A percentile compares a stretch with the other conserved stretches of the same genome.
phyloP scores from a whole-genome alignment of 257 asterid species.

The Rauvolfia tetraphylla region DNA sequence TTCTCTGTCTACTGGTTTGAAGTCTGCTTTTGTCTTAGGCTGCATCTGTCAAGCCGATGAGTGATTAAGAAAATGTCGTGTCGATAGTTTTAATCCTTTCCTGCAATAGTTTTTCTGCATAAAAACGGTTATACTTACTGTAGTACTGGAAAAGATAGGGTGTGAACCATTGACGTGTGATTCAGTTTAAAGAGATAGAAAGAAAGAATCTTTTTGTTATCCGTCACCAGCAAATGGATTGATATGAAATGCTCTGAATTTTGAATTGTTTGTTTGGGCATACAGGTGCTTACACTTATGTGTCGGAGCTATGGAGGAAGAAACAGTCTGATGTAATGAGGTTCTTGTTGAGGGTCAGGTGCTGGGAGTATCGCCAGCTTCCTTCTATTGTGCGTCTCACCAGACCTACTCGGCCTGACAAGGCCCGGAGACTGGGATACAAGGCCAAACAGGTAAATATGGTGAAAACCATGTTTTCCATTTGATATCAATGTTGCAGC shows the following conservation, averaged over 20 bases:
- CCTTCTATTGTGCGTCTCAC: slow-evolving; percentile 28
- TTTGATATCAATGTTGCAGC: not conserved
- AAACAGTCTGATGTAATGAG: slow-evolving; percentile 27
- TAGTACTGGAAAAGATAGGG: not conserved
- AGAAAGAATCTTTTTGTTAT: not conserved
- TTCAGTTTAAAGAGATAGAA: no score
- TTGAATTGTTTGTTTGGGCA: not conserved
- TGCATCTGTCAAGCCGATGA: not conserved
- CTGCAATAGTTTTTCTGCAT: not conserved
- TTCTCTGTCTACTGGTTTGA: no score
- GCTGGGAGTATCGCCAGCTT: slow-evolving; percentile 31
- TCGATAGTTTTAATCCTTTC: not conserved
- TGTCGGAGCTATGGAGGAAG: slow-evolving; percentile 30
- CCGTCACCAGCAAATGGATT: not conserved
- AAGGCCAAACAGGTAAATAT: slow-evolving; percentile 26
- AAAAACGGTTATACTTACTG: not conserved
- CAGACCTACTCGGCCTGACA: slow-evolving; percentile 26
- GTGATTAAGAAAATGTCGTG: not conserved
- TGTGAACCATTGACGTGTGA: no score
- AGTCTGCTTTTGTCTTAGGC: not conserved
- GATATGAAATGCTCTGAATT: not conserved
- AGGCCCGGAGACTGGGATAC: slow-evolving; percentile 25
- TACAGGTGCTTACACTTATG: slow-evolving; percentile 21
- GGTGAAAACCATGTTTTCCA: not conserved
- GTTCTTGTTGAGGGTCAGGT: slow-evolving; percentile 24